phyloP scores from a whole-genome alignment of 2,329 filamentous ascomycete genomes.

The Colletotrichum viniferum region DNA sequence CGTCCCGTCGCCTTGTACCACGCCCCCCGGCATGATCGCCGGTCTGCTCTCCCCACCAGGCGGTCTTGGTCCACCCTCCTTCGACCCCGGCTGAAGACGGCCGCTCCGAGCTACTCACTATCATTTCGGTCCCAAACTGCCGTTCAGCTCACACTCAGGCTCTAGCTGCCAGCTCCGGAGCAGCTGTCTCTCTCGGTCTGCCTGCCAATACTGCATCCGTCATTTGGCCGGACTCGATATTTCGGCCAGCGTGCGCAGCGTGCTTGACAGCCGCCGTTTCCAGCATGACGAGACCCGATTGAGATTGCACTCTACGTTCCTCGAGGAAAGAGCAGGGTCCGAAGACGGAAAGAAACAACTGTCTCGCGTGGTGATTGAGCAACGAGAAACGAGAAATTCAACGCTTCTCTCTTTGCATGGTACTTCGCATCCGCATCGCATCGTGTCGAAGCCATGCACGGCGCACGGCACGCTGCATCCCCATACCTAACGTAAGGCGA shows the following conservation, averaged over 20 bases:
- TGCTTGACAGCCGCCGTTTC: not conserved
- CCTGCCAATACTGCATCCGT: slow-evolving; percentile 3
- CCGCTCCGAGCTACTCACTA: not conserved
- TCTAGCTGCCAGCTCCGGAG: not conserved
- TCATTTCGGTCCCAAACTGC: not conserved
- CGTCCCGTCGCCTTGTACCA: not conserved
- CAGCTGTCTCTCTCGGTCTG: not conserved
- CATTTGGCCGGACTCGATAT: not conserved
- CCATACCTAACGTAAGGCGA: not conserved
- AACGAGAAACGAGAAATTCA: not conserved
- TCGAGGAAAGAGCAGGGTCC: not conserved
- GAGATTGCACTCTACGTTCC: not conserved
- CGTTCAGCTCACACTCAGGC: not conserved
- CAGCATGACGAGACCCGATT: not conserved
- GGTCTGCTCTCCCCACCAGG: not conserved
- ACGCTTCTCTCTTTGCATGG: not conserved
- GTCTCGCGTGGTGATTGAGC: not conserved
- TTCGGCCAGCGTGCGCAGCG: not conserved
- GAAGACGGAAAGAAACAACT: not conserved
- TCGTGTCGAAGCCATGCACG: not conserved
- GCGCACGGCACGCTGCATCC: slow-evolving; percentile 1
- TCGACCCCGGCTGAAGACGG: slow-evolving; percentile 12
- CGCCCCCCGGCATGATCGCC: not conserved
- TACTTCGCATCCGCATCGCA: slow-evolving; percentile 18
- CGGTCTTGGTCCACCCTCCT: not conserved